A percentile compares a stretch with the other conserved stretches of the same genome.
Evolutionary conservation across 2,329 filamentous ascomycete genomes (phyloP).

Genomic region (Aspergillus sojae): DNA sequence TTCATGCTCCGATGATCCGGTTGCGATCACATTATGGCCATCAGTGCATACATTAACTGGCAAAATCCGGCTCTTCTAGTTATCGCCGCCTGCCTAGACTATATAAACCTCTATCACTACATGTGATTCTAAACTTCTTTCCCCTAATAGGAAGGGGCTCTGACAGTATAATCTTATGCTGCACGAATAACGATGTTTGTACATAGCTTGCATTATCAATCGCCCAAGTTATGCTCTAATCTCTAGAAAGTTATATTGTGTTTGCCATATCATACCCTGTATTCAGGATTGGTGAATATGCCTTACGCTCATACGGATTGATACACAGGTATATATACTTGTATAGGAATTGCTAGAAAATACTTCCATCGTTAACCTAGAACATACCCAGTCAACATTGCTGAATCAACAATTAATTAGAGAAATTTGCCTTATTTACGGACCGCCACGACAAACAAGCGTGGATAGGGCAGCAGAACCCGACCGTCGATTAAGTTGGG

Average conservation of each 20-base stretch:
- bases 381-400: background rate
- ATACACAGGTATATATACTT: background rate
- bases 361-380: background rate
- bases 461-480: constrained; percentile 59
- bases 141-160: background rate
- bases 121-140: background rate
- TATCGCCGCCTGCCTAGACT: background rate
- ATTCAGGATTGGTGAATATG: background rate
- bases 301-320: background rate
- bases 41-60: background rate
- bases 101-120: background rate
- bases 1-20: background rate
- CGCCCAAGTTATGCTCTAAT: too few species aligned
- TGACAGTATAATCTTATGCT: background rate
- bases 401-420: background rate
- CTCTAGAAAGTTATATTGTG: too few species aligned
- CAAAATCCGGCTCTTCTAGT: background rate
- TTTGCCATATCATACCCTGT: background rate
- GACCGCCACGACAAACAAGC: constrained; percentile 58
- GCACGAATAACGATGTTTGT: background rate
- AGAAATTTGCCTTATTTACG: constrained; percentile 9
- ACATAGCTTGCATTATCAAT: background rate
- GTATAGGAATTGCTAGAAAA: background rate
- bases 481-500: constrained; percentile 51
- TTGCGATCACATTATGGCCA: background rate